These are phyloP conservation scores for Huntiella abstrusa DNA, from an alignment of 2,329 filamentous ascomycete genomes.

Conservation along the genomic window DNA sequence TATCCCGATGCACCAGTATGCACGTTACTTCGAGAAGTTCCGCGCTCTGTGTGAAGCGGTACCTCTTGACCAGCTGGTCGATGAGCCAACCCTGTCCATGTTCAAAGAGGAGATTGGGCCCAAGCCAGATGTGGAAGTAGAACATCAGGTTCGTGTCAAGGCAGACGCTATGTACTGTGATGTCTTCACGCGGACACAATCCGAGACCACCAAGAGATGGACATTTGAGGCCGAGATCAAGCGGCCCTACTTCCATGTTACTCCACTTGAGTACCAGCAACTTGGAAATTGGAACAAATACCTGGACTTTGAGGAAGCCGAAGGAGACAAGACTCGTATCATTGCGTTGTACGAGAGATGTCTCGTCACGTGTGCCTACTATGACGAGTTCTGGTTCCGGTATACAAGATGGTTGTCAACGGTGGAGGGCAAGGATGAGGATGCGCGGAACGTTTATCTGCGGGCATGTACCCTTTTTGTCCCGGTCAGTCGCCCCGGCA, in stretches of 20 bases:
- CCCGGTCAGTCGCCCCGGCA: constrained; percentile 64
- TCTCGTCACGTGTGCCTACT: constrained; percentile 77
- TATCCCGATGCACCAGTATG: constrained; percentile 91
- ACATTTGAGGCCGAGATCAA: constrained; percentile 90
- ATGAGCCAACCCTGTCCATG: constrained; percentile 45
- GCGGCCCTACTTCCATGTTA: constrained; percentile 91
- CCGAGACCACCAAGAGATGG: constrained; percentile 83
- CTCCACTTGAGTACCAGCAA: constrained; percentile 71
- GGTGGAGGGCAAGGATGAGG: constrained; percentile 65
- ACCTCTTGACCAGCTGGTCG: constrained; percentile 54
- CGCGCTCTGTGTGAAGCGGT: constrained; percentile 54
- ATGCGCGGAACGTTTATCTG: constrained; percentile 81
- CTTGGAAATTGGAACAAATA: constrained; percentile 89
- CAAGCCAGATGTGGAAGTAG: constrained; percentile 58
- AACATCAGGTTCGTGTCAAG: constrained; percentile 62
- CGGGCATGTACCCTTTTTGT: constrained; percentile 72
- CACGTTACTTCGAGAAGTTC: constrained; percentile 84
- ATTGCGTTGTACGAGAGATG: constrained; percentile 87
- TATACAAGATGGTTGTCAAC: constrained; percentile 87
- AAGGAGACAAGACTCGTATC: constrained; percentile 56
- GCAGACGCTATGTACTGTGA: constrained; percentile 69
- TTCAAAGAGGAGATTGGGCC: constrained; percentile 49
- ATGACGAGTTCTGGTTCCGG: constrained; percentile 97
- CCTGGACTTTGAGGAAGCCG: constrained; percentile 80
- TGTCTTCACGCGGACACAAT: constrained; percentile 61